Evolutionary conservation across 345 rosid genomes (phyloP).

Genomic region (Murraya koenigii): DNA sequence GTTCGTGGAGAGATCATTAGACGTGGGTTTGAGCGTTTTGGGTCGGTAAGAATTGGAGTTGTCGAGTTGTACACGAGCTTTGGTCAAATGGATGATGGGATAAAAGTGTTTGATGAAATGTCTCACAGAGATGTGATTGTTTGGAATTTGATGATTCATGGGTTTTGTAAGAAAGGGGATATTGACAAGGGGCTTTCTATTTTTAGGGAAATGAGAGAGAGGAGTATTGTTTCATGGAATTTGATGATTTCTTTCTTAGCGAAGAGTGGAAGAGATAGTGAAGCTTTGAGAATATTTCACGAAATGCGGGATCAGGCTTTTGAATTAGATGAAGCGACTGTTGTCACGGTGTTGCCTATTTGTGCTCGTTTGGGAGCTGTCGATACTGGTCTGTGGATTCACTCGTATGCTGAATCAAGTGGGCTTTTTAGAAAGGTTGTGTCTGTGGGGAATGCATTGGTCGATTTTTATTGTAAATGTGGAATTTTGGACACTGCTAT

Average conservation of each 20-base stretch:
- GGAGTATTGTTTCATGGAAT: slow-evolving; percentile 69
- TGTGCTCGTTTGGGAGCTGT: slow-evolving; percentile 57
- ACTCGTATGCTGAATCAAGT: slow-evolving; percentile 46
- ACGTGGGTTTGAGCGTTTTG: slow-evolving; percentile 46
- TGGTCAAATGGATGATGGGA: slow-evolving; percentile 55
- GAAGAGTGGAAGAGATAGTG: slow-evolving; percentile 48
- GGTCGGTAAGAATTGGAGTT: slow-evolving; percentile 52
- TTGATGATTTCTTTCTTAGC: slow-evolving; percentile 60
- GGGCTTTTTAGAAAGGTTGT: slow-evolving; percentile 32
- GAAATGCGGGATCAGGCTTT: slow-evolving; percentile 60
- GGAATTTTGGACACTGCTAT: slow-evolving; percentile 54
- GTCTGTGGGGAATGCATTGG: slow-evolving; percentile 61
- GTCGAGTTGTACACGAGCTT: slow-evolving; percentile 43
- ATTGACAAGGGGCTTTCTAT: slow-evolving; percentile 44
- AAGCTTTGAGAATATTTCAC: slow-evolving; percentile 55
- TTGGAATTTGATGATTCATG: slow-evolving; percentile 69
- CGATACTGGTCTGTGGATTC: slow-evolving; percentile 51
- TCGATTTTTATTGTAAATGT: slow-evolving; percentile 59
- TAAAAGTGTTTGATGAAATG: slow-evolving; percentile 63
- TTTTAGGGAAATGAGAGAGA: slow-evolving; percentile 53
- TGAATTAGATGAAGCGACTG: slow-evolving; percentile 60
- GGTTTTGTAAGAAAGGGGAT: slow-evolving; percentile 55
- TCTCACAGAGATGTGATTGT: slow-evolving; percentile 42
- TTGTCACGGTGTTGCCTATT: slow-evolving; percentile 59
- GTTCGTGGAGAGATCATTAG: slow-evolving; percentile 54